These are phyloP conservation scores for Gossypium gossypioides DNA, from an alignment of 441 rosid species.

Conservation along the genomic window DNA sequence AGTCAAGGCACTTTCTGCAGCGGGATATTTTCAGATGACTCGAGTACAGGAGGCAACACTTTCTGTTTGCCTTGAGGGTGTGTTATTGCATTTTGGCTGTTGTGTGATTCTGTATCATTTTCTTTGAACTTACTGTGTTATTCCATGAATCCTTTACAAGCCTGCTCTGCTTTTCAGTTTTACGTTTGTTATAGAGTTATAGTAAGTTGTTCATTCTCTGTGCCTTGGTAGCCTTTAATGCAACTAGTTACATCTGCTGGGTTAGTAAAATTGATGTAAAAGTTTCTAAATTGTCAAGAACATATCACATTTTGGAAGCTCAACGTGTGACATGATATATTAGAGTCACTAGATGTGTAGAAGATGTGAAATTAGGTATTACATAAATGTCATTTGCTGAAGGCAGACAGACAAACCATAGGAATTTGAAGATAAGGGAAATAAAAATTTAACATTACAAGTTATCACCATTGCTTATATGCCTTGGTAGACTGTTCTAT, in stretches of 20 bases:
- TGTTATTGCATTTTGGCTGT: conserved; percentile 5
- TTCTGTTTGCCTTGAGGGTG: conserved; percentile 67
- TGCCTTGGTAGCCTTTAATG: not conserved
- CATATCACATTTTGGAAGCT: conserved; percentile 1
- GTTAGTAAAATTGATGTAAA: conserved; percentile 1
- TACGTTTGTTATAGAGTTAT: not conserved
- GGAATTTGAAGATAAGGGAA: not conserved
- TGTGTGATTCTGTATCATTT: not conserved
- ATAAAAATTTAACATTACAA: not conserved
- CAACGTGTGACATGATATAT: not conserved
- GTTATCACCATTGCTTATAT: not conserved
- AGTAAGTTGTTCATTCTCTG: not conserved
- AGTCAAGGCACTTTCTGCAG: conserved; percentile 57
- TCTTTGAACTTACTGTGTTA: not conserved
- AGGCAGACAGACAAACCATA: not conserved
- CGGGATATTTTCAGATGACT: conserved; percentile 81
- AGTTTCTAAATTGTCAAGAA: not conserved
- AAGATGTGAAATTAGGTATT: not conserved
- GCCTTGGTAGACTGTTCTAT: not conserved
- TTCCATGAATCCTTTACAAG: not conserved
- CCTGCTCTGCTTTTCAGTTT: not conserved
- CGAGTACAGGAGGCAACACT: conserved; percentile 81
- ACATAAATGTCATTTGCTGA: not conserved
- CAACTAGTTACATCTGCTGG: not conserved
- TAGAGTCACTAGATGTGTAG: not conserved